Percentiles rank a stretch among this genome's conserved stretches.
Evolutionary conservation across 2,329 filamentous ascomycete species (phyloP).

Genomic region (Fusarium pseudocircinatum): DNA sequence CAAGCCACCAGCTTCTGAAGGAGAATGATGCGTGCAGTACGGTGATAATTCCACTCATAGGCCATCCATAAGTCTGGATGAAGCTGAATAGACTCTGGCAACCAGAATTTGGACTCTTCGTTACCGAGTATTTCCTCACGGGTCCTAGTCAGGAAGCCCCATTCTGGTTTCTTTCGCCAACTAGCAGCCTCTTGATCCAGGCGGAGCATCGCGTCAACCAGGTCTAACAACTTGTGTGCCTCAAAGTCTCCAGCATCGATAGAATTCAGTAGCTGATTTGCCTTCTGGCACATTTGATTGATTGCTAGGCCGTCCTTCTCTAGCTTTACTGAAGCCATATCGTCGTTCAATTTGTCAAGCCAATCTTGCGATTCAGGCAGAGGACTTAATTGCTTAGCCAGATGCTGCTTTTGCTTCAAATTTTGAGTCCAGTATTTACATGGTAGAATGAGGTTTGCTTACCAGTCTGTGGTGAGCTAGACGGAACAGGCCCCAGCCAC

Average conservation of each 20-base stretch:
- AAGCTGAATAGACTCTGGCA: conserved; percentile 46
- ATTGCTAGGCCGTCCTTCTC: conserved; percentile 30
- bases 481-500: conserved; percentile 53
- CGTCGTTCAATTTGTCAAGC: conserved; percentile 46
- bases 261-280: conserved; percentile 40
- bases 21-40: conserved; percentile 50
- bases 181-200: conserved; percentile 45
- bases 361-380: conserved; percentile 44
- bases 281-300: conserved; percentile 44
- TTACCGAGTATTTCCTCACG: conserved; percentile 27
- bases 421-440: neutral
- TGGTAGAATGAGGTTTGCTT: neutral
- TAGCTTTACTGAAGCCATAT: conserved; percentile 25
- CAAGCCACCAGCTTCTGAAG: conserved; percentile 49
- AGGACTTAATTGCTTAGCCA: conserved; percentile 45
- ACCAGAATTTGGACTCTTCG: neutral
- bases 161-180: conserved; percentile 48
- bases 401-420: conserved; percentile 48
- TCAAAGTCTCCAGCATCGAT: neutral
- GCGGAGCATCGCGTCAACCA: conserved; percentile 45
- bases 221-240: conserved; percentile 20
- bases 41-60: conserved; percentile 55
- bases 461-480: conserved; percentile 51
- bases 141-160: conserved; percentile 44
- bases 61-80: conserved; percentile 53